Base-by-base conservation (phyloP, 208 protist genomes). In the Wallacemonas rigidus region DNA sequence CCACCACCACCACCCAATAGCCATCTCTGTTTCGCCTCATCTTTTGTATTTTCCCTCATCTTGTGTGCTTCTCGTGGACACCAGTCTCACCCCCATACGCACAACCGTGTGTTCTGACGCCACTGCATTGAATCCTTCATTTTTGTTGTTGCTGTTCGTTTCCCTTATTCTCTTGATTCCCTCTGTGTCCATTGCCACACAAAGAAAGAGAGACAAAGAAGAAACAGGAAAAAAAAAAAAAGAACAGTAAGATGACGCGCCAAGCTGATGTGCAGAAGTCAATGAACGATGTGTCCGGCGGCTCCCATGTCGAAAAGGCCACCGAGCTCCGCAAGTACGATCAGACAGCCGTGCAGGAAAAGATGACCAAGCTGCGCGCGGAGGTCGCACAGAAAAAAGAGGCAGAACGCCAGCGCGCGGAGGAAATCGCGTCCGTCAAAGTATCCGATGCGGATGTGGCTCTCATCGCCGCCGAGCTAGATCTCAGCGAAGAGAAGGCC, bases 271-370 rank as follows among this genome's bases (percentile, higher is more conserved):
- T 81, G 60, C 86, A 92, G 81, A 83, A 85, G 41, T 83, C 80
- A 8, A 95, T 95, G 91, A 87, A 86, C 71, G 79, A 89, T 36
- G 67, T 95, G 55, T 73, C 79, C 55, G 81, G 82, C 56, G 74
- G 74, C 62, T 64, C 61, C 26, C 67, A 87, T 61, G 69, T 75
- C 11, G 88, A 96, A 80, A 92, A 89, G 73, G 80, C 82, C 45
- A 81, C 80, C 39, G 84, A 80, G 75, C 73, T 93, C 44, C 87
- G 88, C 77, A 89, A 82, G 57, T 92, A 90, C 58, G 87, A 94
- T 39, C 78, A 89, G 67, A 79, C 82, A 7, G 88, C 85, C 36
- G 77, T 91, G 55, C 78, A 90, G 75, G 79, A 83, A 63, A 81
- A 81, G 36, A 93, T 94, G 85, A 67, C 80, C 56, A 88, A 89